These are phyloP conservation scores for Candida ipomoeae DNA, from an alignment of 805 yeast genomes.

Conservation along the genomic window DNA sequence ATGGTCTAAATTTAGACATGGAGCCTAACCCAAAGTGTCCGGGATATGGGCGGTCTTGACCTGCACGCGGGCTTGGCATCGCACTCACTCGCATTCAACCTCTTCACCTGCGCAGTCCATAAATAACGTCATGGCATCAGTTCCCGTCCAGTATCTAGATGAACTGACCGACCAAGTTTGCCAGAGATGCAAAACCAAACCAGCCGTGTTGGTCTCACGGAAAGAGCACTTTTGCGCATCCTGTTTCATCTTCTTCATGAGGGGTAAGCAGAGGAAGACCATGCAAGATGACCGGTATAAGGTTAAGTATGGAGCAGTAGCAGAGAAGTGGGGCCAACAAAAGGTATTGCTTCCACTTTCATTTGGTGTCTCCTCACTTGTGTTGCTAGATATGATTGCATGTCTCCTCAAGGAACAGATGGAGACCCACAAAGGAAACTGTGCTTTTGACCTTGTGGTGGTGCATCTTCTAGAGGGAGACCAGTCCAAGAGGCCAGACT, in stretches of 20 bases:
- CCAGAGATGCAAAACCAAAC: conserved; percentile 46
- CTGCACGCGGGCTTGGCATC: conserved; percentile 3
- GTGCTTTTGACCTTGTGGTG: conserved; percentile 62
- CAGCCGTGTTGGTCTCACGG: conserved; percentile 47
- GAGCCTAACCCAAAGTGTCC: background rate
- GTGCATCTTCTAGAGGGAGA: conserved; percentile 42
- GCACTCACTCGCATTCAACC: conserved; percentile 7
- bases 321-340: conserved; percentile 30
- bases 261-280: conserved; percentile 76
- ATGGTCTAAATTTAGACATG: too few relatives aligned
- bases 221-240: conserved; percentile 60
- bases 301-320: conserved; percentile 54
- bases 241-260: conserved; percentile 71
- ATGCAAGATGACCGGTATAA: conserved; percentile 71
- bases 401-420: conserved; percentile 61
- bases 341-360: conserved; percentile 59
- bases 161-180: conserved; percentile 24
- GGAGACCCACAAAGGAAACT: conserved; percentile 55
- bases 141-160: conserved; percentile 15
- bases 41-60: background rate
- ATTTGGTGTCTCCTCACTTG: conserved; percentile 64
- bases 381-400: conserved; percentile 61
- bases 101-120: background rate
- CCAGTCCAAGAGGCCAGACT: conserved; percentile 4
- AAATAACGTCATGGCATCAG: conserved; percentile 11